phyloP scores from a whole-genome alignment of 2,329 filamentous ascomycete genomes.

The Ophiostoma quercus region DNA sequence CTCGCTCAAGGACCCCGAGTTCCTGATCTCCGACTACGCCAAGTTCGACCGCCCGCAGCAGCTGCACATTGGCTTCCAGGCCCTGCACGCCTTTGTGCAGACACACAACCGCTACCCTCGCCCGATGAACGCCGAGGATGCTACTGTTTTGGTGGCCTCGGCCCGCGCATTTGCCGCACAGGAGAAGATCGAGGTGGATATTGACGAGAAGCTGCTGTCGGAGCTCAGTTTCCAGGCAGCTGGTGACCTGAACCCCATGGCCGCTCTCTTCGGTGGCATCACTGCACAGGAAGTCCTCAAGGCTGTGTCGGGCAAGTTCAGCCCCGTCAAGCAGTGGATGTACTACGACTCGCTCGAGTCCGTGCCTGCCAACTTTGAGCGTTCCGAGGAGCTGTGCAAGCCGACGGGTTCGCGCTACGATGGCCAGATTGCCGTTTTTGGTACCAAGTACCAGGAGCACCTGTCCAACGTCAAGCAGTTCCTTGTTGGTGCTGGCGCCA shows the following conservation, averaged over 20 bases:
- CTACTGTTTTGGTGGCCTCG: slow-evolving; percentile 67
- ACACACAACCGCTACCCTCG: slow-evolving; percentile 69
- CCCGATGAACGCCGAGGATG: slow-evolving; percentile 80
- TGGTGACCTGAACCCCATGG: slow-evolving; percentile 86
- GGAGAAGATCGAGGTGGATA: slow-evolving; percentile 71
- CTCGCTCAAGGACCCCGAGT: slow-evolving; percentile 79
- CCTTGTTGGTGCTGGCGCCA: slow-evolving; percentile 91
- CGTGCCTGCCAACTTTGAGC: slow-evolving; percentile 65
- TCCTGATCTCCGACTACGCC: slow-evolving; percentile 89
- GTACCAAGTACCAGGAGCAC: slow-evolving; percentile 89
- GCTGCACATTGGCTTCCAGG: slow-evolving; percentile 87
- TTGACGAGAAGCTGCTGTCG: slow-evolving; percentile 87
- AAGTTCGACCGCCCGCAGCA: slow-evolving; percentile 95
- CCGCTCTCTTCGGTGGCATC: slow-evolving; percentile 90
- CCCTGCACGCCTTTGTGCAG: slow-evolving; percentile 79
- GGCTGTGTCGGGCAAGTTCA: slow-evolving; percentile 95
- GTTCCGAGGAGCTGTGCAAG: slow-evolving; percentile 83
- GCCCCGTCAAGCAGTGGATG: slow-evolving; percentile 90
- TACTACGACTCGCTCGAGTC: slow-evolving; percentile 99
- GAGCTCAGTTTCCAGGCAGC: slow-evolving; percentile 92
- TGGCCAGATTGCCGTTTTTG: slow-evolving; percentile 94
- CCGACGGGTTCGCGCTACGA: slow-evolving; percentile 84
- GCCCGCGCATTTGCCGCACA: slow-evolving; percentile 69
- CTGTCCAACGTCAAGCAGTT: slow-evolving; percentile 86
- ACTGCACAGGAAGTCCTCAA: slow-evolving; percentile 93